Percentiles rank a stretch among this genome's conserved stretches.
Evolutionary conservation across 2,329 filamentous ascomycete species (phyloP).

Genomic region (Fusarium sp.): DNA sequence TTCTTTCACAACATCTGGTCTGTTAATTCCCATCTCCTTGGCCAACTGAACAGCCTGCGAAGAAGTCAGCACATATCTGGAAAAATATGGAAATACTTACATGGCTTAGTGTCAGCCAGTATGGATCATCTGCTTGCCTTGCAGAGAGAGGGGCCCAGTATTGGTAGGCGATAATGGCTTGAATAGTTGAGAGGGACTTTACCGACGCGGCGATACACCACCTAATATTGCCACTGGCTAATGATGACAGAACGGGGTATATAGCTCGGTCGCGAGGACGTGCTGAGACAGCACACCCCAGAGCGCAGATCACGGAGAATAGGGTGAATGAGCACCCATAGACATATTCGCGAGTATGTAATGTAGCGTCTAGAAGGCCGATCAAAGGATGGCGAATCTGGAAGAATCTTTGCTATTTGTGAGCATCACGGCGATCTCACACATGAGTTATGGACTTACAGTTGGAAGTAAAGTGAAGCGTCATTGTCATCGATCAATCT

Average conservation of each 20-base stretch:
- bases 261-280: constrained; percentile 14
- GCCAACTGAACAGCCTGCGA: constrained; percentile 5
- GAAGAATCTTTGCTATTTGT: background rate
- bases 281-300: constrained; percentile 1
- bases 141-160: constrained; percentile 6
- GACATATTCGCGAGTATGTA: constrained; percentile 13
- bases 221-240: background rate
- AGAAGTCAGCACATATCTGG: accelerated
- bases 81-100: background rate
- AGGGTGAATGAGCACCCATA: constrained; percentile 10
- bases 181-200: constrained; percentile 1
- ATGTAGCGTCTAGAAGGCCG: constrained; percentile 1
- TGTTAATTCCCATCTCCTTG: constrained; percentile 4
- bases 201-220: constrained; percentile 13
- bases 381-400: constrained; percentile 9
- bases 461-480: constrained; percentile 11
- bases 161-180: constrained; percentile 12
- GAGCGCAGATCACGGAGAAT: constrained; percentile 13
- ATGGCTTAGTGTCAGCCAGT: constrained; percentile 1
- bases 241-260: background rate
- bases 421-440: accelerated
- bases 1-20: background rate
- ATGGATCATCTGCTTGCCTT: constrained; percentile 8
- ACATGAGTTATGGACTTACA: background rate
- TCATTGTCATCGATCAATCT: constrained; percentile 6